phyloP scores from a whole-genome alignment of 441 rosid species.

The Kokia cookei region DNA sequence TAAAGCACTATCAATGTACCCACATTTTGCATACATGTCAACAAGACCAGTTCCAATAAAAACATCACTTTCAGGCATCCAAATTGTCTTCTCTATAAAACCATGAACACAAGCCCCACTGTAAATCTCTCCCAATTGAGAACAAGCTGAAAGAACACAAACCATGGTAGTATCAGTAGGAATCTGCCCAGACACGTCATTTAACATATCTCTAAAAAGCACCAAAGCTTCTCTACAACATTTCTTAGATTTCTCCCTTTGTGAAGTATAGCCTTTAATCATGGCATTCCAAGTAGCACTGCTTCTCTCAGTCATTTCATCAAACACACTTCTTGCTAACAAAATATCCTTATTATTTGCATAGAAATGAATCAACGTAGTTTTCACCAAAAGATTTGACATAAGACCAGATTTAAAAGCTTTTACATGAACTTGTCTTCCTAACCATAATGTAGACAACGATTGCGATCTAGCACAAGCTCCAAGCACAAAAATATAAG shows the following conservation, averaged over 20 bases:
- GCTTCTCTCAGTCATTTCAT: conserved; percentile 40
- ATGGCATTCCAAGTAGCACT: conserved; percentile 44
- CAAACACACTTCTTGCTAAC: conserved; percentile 42
- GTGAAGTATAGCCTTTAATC: conserved; percentile 45
- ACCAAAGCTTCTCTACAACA: conserved; percentile 25
- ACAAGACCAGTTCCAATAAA: conserved; percentile 44
- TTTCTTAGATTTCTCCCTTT: conserved; percentile 22
- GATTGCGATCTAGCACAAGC: conserved; percentile 54
- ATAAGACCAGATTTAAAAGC: conserved; percentile 32
- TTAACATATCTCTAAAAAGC: conserved; percentile 29
- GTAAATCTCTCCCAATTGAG: conserved; percentile 32
- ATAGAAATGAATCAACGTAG: conserved; percentile 54
- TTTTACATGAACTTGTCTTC: conserved; percentile 40
- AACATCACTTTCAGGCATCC: conserved; percentile 31
- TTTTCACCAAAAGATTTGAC: conserved; percentile 30
- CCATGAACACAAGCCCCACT: conserved; percentile 41
- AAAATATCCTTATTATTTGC: conserved; percentile 32
- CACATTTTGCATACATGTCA: conserved; percentile 50
- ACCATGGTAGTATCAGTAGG: conserved; percentile 49
- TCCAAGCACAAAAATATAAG: conserved; percentile 49
- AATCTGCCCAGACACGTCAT: conserved; percentile 23
- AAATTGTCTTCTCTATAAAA: conserved; percentile 34
- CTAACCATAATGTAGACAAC: conserved; percentile 22
- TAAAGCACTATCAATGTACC: conserved; percentile 30
- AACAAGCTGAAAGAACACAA: conserved; percentile 43